These are phyloP conservation scores for Sarocladium brachiariae DNA, from an alignment of 2,329 filamentous ascomycete genomes.

Conservation along the genomic window DNA sequence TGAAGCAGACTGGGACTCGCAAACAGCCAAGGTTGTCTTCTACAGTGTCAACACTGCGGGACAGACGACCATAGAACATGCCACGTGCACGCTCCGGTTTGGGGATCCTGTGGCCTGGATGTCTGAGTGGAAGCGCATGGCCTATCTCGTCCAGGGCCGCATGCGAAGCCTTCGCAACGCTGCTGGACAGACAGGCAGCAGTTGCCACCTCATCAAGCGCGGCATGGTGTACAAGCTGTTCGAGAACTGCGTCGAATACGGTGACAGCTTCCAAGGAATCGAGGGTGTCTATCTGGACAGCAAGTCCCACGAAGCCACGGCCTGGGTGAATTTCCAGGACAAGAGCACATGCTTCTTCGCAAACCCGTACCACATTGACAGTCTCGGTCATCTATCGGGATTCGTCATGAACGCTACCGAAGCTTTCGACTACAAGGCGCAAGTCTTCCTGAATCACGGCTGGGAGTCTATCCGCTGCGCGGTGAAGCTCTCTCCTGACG, in stretches of 20 bases:
- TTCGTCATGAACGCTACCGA: constrained; percentile 53
- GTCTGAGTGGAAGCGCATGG: constrained; percentile 45
- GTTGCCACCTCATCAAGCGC: no score
- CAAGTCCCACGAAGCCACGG: constrained; percentile 9
- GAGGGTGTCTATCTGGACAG: constrained; percentile 45
- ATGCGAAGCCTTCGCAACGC: constrained; percentile 41
- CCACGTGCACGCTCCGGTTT: constrained; percentile 11
- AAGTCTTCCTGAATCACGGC: constrained; percentile 38
- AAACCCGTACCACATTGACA: constrained; percentile 49
- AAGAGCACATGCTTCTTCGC: neutral
- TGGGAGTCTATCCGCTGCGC: constrained; percentile 47
- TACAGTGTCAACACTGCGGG: constrained; percentile 13
- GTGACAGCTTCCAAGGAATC: constrained; percentile 47
- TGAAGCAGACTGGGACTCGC: constrained; percentile 31
- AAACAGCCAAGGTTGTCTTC: constrained; percentile 19
- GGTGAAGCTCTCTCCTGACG: constrained; percentile 36
- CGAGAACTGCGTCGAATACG: constrained; percentile 47
- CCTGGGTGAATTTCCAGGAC: neutral
- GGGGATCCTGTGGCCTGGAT: constrained; percentile 41
- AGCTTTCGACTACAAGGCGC: constrained; percentile 39
- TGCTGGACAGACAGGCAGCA: constrained; percentile 12
- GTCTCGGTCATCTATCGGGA: constrained; percentile 48
- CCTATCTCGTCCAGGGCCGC: constrained; percentile 60
- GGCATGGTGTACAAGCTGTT: no score
- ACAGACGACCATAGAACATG: constrained; percentile 8